Evolutionary conservation across 306 rosid genomes (phyloP).

Genomic region (Gastrolobium bilobum): DNA sequence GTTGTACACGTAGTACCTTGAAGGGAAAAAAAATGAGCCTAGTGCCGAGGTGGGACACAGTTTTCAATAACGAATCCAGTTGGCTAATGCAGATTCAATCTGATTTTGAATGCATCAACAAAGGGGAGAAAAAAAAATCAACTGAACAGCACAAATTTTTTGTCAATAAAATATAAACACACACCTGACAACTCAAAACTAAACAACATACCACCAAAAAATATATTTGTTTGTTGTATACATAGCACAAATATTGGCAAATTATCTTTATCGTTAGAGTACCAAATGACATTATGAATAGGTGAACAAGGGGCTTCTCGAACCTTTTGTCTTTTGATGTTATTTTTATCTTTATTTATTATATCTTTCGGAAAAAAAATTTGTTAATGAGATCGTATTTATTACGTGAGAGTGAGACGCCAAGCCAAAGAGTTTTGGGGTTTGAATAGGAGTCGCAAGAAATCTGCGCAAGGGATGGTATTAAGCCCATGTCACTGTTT

Average conservation of each 20-base stretch:
- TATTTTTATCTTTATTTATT: neutral
- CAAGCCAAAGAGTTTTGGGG: neutral
- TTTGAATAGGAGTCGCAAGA: neutral
- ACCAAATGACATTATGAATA: neutral
- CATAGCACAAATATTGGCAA: neutral
- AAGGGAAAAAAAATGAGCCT: conserved; percentile 19
- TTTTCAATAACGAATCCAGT: conserved; percentile 15
- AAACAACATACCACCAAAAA: neutral
- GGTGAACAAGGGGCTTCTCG: neutral
- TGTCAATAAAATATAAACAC: conserved; percentile 10
- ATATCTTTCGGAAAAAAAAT: neutral
- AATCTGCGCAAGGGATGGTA: neutral
- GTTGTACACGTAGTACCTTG: conserved; percentile 35
- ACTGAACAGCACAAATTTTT: conserved; percentile 9
- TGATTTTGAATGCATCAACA: conserved; percentile 27
- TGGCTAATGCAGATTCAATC: conserved; percentile 39
- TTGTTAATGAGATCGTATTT: neutral
- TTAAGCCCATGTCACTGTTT: neutral
- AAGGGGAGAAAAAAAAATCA: neutral
- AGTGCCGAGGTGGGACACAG: conserved; percentile 32
- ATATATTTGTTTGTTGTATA: neutral
- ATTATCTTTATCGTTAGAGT: neutral
- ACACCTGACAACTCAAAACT: conserved; percentile 9
- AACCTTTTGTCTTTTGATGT: neutral
- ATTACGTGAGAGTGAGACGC: neutral